These are phyloP conservation scores for Lactarius pseudohatsudake DNA, from an alignment of 768 basidiomycete species.

Conservation along the genomic window DNA sequence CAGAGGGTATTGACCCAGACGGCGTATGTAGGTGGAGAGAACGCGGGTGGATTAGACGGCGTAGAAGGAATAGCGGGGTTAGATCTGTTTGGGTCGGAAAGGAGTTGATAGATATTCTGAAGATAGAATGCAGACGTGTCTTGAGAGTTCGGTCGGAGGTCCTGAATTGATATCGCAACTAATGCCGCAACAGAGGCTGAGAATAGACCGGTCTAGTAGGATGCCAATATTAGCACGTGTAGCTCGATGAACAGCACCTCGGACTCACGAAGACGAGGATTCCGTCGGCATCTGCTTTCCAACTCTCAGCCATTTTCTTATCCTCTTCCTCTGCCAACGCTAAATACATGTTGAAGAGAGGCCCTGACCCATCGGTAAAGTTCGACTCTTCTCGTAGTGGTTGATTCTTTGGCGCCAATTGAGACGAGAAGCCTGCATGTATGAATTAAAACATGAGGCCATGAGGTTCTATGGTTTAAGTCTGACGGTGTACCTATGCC, in stretches of 20 bases:
- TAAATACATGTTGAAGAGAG: neutral
- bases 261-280: neutral
- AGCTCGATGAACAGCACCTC: neutral
- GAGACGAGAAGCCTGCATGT: neutral
- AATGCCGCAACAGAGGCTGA: neutral
- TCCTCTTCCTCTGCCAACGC: neutral
- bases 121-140: slow-evolving; percentile 13
- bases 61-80: neutral
- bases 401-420: neutral
- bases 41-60: neutral
- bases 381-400: neutral
- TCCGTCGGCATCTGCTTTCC: neutral
- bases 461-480: neutral
- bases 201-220: neutral
- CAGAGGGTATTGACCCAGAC: slow-evolving; percentile 15
- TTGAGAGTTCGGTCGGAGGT: slow-evolving; percentile 5
- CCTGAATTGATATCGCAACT: neutral
- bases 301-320: neutral
- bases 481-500: neutral
- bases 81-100: neutral
- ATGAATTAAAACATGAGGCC: neutral
- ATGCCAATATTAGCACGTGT: neutral
- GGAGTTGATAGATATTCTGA: slow-evolving; percentile 3
- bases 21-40: slow-evolving; percentile 3
- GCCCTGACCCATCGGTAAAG: neutral